phyloP scores from a whole-genome alignment of 2,329 filamentous ascomycete genomes.

The Botrytis fragariae region DNA sequence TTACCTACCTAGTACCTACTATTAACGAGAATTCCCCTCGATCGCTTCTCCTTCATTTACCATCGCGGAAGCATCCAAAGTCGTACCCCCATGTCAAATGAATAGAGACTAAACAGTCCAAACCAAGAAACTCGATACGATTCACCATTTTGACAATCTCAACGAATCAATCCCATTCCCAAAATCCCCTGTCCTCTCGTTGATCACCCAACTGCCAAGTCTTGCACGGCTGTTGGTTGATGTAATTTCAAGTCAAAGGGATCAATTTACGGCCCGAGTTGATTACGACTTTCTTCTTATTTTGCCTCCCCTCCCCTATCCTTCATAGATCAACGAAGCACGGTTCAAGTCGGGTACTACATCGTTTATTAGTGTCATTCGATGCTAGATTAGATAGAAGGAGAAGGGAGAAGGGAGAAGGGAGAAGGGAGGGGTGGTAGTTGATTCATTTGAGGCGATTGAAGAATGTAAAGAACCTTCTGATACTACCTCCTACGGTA shows the following conservation, averaged over 20 bases:
- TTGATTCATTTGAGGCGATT: not conserved
- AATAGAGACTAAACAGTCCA: not conserved
- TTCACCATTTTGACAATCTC: not conserved
- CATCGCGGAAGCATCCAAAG: not conserved
- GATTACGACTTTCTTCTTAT: not conserved
- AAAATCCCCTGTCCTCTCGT: not conserved
- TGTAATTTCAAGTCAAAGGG: not conserved
- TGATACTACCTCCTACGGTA: not conserved
- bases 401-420: not conserved
- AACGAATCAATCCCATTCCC: not conserved
- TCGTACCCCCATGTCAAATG: not conserved
- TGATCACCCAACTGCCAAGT: constrained; percentile 9
- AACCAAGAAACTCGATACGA: constrained; percentile 4
- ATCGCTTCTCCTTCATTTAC: constrained; percentile 5
- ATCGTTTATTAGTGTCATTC: not conserved
- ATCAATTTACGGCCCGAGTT: constrained; percentile 15
- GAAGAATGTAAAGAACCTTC: not conserved
- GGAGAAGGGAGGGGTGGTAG: not conserved
- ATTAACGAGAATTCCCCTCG: not conserved
- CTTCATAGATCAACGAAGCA: not conserved
- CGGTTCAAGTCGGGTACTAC: constrained; percentile 10
- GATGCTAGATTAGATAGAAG: not conserved
- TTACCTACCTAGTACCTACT: no score
- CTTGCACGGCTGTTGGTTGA: constrained; percentile 2
- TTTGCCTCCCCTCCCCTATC: constrained; percentile 6